Evolutionary conservation across 176 grass and related monocot genomes (phyloP).

Genomic region (Lolium rigidum): DNA sequence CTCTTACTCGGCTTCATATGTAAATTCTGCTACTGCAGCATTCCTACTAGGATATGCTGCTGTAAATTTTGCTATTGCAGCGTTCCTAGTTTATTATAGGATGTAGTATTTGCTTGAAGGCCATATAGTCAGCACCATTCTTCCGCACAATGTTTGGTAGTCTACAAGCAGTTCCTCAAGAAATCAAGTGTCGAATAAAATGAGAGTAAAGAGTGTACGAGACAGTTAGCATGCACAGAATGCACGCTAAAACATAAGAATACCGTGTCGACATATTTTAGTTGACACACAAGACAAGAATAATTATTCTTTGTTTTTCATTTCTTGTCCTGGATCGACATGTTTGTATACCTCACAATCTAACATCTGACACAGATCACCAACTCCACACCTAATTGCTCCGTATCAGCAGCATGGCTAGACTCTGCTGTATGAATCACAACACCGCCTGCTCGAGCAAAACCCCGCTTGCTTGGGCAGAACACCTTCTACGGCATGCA

Average conservation of each 20-base stretch:
- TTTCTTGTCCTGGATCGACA: neutral
- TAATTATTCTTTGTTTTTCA: neutral
- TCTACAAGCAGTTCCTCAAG: neutral
- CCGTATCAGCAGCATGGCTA: neutral
- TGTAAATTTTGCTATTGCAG: neutral
- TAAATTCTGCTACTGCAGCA: neutral
- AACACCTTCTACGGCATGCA: neutral
- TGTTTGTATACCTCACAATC: neutral
- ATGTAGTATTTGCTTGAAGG: too few relatives aligned
- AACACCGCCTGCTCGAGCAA: neutral
- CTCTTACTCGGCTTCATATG: neutral
- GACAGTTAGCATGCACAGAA: too few relatives aligned
- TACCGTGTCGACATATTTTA: neutral
- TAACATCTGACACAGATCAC: constrained; percentile 17
- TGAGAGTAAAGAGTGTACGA: neutral
- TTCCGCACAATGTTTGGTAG: too few relatives aligned
- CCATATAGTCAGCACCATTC: too few relatives aligned
- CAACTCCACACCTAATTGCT: constrained; percentile 39
- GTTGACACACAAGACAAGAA: neutral
- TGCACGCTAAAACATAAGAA: neutral
- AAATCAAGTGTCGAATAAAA: neutral
- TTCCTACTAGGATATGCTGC: neutral
- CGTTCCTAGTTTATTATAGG: neutral
- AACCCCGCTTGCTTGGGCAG: neutral
- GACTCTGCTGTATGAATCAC: constrained; percentile 1